phyloP scores from a whole-genome alignment of 106 monocot species.

The Platanthera guangdongensis region DNA sequence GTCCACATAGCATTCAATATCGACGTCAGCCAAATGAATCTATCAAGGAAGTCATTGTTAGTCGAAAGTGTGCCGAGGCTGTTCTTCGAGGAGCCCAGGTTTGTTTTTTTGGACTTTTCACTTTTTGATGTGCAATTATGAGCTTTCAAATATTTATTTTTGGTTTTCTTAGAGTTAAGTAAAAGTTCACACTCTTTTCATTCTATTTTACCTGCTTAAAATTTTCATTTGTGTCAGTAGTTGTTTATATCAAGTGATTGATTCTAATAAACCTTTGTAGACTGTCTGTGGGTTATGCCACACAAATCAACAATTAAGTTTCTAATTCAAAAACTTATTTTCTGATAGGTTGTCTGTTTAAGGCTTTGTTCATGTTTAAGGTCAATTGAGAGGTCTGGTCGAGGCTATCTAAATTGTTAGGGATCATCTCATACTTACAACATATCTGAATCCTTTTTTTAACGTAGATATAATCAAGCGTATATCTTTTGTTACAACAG shows the following conservation, averaged over 20 bases:
- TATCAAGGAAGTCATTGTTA: constrained; percentile 85
- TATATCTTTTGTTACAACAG: too few species aligned
- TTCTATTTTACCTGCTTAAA: background rate
- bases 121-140: background rate
- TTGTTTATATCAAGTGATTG: background rate
- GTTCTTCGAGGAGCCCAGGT: constrained; percentile 99
- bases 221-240: background rate
- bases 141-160: background rate
- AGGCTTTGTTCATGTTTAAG: too few species aligned
- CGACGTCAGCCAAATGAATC: constrained; percentile 20
- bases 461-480: too few species aligned
- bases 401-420: too few species aligned
- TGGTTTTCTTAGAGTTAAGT: background rate
- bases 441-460: too few species aligned
- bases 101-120: constrained; percentile 6
- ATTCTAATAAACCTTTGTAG: background rate
- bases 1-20: constrained; percentile 59
- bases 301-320: too few species aligned
- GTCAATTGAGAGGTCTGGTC: too few species aligned
- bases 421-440: too few species aligned
- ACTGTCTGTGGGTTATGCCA: background rate
- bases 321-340: too few species aligned
- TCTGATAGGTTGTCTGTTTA: too few species aligned
- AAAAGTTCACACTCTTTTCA: background rate
- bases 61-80: constrained; percentile 96